These are phyloP conservation scores for Nematocida sp. DNA, from an alignment of 371 early-diverging fungal genomes.

Conservation along the genomic window DNA sequence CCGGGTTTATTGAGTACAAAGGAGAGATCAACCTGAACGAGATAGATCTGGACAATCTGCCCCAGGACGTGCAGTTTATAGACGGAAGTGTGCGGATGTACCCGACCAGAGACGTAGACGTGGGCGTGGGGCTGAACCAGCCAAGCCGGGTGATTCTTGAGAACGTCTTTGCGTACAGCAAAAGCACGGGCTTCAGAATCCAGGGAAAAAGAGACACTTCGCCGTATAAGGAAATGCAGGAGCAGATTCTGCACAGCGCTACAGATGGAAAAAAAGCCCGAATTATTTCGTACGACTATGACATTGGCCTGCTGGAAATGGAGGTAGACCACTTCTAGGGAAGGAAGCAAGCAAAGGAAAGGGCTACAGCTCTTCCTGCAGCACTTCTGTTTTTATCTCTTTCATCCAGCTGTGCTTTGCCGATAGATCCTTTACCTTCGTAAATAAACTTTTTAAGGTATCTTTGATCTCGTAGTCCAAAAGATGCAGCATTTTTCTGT, in stretches of 20 bases:
- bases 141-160: constrained; percentile 5
- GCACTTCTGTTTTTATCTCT: background rate
- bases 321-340: background rate
- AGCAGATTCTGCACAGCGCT: background rate
- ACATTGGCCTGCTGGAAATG: background rate
- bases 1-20: constrained; percentile 13
- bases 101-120: background rate
- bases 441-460: background rate
- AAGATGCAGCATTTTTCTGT: background rate
- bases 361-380: no score
- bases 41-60: constrained; percentile 30
- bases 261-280: background rate
- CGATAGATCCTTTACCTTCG: background rate
- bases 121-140: constrained; percentile 32
- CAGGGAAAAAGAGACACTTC: background rate
- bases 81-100: background rate
- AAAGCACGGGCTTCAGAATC: constrained; percentile 9
- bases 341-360: no score
- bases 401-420: no score
- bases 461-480: constrained; percentile 21
- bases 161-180: constrained; percentile 24
- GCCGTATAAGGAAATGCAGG: background rate
- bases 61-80: background rate
- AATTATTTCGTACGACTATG: background rate
- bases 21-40: constrained; percentile 13